Evolutionary conservation across 2,329 filamentous ascomycete genomes (phyloP), one percentile per base, ranked within the genome.

Genomic region (Colletotrichum spaethianum): DNA sequence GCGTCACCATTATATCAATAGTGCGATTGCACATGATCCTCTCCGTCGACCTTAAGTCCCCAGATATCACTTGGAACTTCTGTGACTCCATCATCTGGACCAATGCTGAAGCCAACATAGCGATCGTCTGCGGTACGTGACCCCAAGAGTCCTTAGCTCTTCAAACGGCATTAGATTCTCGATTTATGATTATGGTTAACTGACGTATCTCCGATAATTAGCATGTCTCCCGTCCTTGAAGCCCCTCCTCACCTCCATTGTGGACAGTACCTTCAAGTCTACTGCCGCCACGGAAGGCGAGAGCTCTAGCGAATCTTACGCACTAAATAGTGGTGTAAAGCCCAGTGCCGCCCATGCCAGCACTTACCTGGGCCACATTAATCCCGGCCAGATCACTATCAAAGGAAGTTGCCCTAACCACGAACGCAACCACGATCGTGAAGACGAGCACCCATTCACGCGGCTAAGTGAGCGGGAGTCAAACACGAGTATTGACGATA

Each of bases 31-130:
- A 63, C 8, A 67, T 63, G 26, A 62, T 77, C 2, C 55, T 75
- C 9, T 33, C 56, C 2, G 72, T 59, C 1, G 62, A 77, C 28
- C 56, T 78, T 23, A 38, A 48, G 11, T 59, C 60, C 26, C 72
- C 71, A 1, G 78, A 79, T 42, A 75, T 78, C 16, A 78, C 76
- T 3, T 78, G 77, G 77, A 76, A 77, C 33, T 76, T 77, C 56
- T 62, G 75, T 26, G 40, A 74, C 16, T 66, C 74, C 6, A 67
- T 73, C n/a, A 62, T 78, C 16, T 77, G 75, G 76, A 75, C 75
- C 11, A 74, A 76, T 1, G 53, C 76, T 20, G 77, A 79, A 59
- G 74, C 56, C 12, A 77, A 78, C 44, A 63, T 74, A 16, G 76
- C 73, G 40, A 76, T 79, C 5, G 63, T 78, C 11, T 78, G 76